These are phyloP conservation scores for Coemansia sp. DNA, from an alignment of 192 early-diverging fungal genomes.

Conservation along the genomic window DNA sequence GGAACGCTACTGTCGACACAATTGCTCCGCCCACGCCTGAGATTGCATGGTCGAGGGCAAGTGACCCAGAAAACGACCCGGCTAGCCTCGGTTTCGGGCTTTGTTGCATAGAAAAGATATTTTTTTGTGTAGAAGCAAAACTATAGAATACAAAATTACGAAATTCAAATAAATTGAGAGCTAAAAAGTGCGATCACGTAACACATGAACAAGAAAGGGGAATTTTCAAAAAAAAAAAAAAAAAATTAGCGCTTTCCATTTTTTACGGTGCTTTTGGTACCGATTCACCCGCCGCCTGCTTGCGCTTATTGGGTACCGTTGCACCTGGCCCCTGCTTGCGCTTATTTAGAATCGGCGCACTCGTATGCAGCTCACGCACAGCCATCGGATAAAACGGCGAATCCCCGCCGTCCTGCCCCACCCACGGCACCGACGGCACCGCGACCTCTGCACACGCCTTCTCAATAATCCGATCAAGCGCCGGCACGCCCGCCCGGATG, in stretches of 20 bases:
- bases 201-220: no score
- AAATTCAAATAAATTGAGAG: no score
- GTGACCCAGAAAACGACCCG: constrained; percentile 44
- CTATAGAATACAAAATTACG: not conserved
- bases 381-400: constrained; percentile 16
- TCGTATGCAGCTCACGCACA: constrained; percentile 39
- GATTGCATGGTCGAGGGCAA: constrained; percentile 74
- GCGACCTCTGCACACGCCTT: constrained; percentile 8
- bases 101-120: constrained; percentile 3
- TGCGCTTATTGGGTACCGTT: no score
- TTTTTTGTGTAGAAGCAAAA: no score
- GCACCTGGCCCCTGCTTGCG: no score
- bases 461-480: constrained; percentile 31
- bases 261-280: no score
- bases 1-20: constrained; percentile 75
- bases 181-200: no score
- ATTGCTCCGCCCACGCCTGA: constrained; percentile 87
- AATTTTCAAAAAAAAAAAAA: no score
- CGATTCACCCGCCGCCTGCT: no score
- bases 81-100: constrained; percentile 3
- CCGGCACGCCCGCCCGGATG: constrained; percentile 23
- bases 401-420: constrained; percentile 1
- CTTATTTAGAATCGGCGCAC: constrained; percentile 25
- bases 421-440: constrained; percentile 34
- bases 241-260: no score